phyloP scores from a whole-genome alignment of 441 rosid species.

The Erodium moschatum region DNA sequence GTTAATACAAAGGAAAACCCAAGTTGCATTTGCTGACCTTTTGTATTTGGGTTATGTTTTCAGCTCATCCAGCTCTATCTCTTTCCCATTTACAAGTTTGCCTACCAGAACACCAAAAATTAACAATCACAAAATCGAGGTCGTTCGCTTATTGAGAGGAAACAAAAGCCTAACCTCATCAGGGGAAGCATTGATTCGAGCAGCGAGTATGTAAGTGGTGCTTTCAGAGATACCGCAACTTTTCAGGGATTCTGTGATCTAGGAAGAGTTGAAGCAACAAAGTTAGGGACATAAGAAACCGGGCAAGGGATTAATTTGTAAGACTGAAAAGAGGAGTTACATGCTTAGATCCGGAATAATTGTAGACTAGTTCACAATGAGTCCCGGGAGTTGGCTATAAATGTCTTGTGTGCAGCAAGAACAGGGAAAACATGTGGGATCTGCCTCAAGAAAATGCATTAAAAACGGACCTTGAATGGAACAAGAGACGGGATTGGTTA shows the following conservation, averaged over 20 bases:
- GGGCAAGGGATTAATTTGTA: slow-evolving; percentile 15
- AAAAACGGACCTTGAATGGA: background rate
- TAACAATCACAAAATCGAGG: background rate
- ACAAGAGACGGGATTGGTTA: background rate
- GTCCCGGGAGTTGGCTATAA: slow-evolving; percentile 55
- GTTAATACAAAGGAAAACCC: too few species aligned
- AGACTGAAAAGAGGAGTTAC: slow-evolving; percentile 31
- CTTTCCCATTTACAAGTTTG: slow-evolving; percentile 60
- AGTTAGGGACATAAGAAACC: background rate
- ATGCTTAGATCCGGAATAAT: slow-evolving; percentile 79
- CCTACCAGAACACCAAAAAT: slow-evolving; percentile 29
- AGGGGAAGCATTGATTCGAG: slow-evolving; percentile 55
- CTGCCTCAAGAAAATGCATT: slow-evolving; percentile 27
- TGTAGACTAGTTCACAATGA: slow-evolving; percentile 76
- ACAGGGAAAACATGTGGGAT: slow-evolving; percentile 76
- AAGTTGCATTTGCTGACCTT: slow-evolving; percentile 37
- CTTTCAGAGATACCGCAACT: slow-evolving; percentile 70
- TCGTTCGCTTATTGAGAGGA: background rate
- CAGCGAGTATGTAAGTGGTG: slow-evolving; percentile 62
- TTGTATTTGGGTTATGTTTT: slow-evolving; percentile 59
- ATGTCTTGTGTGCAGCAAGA: slow-evolving; percentile 72
- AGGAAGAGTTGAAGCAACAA: slow-evolving; percentile 12
- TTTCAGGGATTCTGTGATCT: slow-evolving; percentile 90
- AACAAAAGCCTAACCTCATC: slow-evolving; percentile 45
- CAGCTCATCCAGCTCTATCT: slow-evolving; percentile 56